phyloP scores from a whole-genome alignment of 169 alveolate species.

The Eimeria falciformis region DNA sequence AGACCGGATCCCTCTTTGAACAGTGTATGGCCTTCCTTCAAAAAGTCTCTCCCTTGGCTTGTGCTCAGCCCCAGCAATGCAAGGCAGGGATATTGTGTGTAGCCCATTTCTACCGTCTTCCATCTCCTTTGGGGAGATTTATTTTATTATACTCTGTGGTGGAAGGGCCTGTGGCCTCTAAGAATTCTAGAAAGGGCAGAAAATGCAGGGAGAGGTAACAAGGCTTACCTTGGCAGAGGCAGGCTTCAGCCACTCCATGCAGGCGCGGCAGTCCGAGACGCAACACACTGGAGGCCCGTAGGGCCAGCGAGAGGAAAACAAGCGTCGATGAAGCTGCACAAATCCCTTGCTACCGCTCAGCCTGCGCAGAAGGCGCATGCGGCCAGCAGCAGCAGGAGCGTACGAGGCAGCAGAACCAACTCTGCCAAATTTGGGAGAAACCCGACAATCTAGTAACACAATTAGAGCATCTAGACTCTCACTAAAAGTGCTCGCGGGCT shows the following conservation, averaged over 20 bases:
- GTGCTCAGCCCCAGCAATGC: background rate
- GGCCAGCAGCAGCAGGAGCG: background rate
- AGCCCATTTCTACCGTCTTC: too few species aligned
- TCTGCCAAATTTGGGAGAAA: background rate
- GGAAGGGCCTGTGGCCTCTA: background rate
- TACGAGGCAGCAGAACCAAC: background rate
- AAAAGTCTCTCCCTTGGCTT: background rate
- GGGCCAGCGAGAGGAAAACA: constrained; percentile 44
- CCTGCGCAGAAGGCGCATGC: constrained; percentile 2
- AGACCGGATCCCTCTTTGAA: background rate
- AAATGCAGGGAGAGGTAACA: too few species aligned
- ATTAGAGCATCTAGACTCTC: background rate
- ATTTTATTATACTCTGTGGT: too few species aligned
- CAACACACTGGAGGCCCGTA: constrained; percentile 51
- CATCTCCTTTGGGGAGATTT: too few species aligned
- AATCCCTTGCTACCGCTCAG: constrained; percentile 3
- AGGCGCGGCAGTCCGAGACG: constrained; percentile 26
- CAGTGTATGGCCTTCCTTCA: too few species aligned
- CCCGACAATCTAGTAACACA: background rate
- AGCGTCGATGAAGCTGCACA: background rate
- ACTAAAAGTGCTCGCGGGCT: background rate
- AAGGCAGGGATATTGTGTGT: too few species aligned
- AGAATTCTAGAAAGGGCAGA: background rate
- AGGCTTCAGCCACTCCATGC: constrained; percentile 48
- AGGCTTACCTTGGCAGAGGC: constrained; percentile 28